Conservation (phyloP, 2,329 filamentous ascomycete genomes). For the Colletotrichum orchidophilum region DNA sequence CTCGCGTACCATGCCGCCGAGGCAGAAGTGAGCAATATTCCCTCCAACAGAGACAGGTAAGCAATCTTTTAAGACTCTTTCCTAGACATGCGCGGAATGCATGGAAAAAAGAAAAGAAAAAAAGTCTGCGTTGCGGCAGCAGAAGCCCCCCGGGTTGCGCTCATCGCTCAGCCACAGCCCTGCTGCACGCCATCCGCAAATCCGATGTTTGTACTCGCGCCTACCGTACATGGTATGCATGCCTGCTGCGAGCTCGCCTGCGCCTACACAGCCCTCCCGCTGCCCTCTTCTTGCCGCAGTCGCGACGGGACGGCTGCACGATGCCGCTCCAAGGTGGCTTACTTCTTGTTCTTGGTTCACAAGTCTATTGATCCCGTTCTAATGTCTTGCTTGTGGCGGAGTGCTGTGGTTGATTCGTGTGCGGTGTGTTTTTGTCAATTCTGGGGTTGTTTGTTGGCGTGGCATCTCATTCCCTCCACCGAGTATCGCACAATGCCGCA, state of each 20-base stretch:
- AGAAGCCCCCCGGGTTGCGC: neutral
- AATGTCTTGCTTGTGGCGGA: neutral
- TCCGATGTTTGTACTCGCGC: neutral
- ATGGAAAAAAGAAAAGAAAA: neutral
- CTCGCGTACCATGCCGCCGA: neutral
- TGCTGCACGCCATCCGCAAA: conserved; percentile 1
- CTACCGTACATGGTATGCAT: neutral
- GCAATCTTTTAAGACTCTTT: neutral
- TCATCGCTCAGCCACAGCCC: conserved; percentile 21
- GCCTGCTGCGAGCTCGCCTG: neutral
- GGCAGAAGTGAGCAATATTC: neutral
- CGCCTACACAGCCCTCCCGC: neutral
- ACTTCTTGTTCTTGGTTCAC: neutral
- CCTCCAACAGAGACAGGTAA: neutral
- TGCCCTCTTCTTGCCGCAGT: conserved; percentile 27
- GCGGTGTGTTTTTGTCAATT: neutral
- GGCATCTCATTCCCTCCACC: neutral
- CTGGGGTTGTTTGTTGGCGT: neutral
- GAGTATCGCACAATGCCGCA: neutral
- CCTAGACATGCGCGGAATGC: neutral
- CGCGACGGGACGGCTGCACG: neutral
- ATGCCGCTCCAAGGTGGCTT: neutral
- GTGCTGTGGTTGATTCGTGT: neutral
- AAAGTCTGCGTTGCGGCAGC: neutral
- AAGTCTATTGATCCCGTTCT: neutral